phyloP scores from a whole-genome alignment of 805 yeast species.

The Wickerhamomyces hampshirensis region DNA sequence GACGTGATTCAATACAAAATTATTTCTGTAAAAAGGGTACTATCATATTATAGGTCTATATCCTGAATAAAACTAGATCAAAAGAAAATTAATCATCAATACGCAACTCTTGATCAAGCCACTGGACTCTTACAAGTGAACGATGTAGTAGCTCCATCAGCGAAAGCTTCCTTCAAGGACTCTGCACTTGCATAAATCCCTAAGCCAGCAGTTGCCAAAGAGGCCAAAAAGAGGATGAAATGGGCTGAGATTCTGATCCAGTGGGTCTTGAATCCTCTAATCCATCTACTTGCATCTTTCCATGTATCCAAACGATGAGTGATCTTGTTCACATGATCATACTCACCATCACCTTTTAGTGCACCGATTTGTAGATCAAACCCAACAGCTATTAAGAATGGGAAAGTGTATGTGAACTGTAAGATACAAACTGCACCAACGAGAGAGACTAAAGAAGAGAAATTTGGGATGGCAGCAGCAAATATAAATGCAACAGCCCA shows the following conservation, averaged over 20 bases:
- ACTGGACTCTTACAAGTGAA: constrained; percentile 29
- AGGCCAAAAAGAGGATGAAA: constrained; percentile 18
- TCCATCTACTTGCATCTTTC: constrained; percentile 12
- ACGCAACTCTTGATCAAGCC: no score
- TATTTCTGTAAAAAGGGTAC: no score
- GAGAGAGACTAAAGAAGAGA: constrained; percentile 20
- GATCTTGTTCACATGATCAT: constrained; percentile 5
- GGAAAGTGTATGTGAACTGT: constrained; percentile 24
- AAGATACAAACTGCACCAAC: constrained; percentile 20
- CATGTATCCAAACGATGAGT: constrained; percentile 11
- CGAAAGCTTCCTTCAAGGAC: constrained; percentile 24
- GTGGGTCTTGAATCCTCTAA: constrained; percentile 18
- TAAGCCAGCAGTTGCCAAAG: constrained; percentile 25
- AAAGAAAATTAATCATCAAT: no score
- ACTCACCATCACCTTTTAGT: constrained; percentile 15
- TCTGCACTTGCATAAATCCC: constrained; percentile 28
- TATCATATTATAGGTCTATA: no score
- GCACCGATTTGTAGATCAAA: constrained; percentile 18
- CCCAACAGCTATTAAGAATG: constrained; percentile 22
- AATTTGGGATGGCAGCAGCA: constrained; percentile 24
- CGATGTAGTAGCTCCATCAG: constrained; percentile 23
- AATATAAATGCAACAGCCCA: constrained; percentile 8
- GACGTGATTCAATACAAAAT: no score
- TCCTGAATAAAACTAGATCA: no score
- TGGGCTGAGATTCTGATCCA: constrained; percentile 17